phyloP scores from a whole-genome alignment of 768 basidiomycete genomes.

The Rhizopogon roseolus region DNA sequence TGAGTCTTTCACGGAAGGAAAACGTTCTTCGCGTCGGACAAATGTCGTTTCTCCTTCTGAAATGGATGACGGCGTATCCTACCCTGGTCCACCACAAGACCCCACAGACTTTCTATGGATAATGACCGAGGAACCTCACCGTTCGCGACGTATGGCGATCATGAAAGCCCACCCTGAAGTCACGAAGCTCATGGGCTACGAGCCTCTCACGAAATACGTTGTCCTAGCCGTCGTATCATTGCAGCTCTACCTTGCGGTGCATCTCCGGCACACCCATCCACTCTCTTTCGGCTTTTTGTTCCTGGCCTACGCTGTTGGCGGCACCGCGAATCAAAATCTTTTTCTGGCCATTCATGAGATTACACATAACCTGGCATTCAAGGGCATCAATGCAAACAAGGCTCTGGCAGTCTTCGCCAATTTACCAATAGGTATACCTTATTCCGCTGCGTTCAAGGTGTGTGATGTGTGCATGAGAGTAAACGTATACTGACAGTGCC shows the following conservation, averaged over 20 bases:
- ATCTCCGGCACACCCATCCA: conserved; percentile 64
- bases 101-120: conserved; percentile 91
- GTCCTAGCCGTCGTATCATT: conserved; percentile 78
- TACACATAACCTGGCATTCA: conserved; percentile 95
- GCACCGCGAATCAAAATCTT: conserved; percentile 95
- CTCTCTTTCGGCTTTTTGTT: conserved; percentile 69
- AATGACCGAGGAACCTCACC: conserved; percentile 97
- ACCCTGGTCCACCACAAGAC: conserved; percentile 60
- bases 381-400: conserved; percentile 77
- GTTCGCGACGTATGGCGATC: conserved; percentile 80
- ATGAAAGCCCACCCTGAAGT: conserved; percentile 96
- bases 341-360: conserved; percentile 99
- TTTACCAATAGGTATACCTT: conserved; percentile 90
- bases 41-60: conserved; percentile 35
- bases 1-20: conserved; percentile 61
- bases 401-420: conserved; percentile 88
- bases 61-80: conserved; percentile 35
- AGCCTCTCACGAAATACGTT: conserved; percentile 86
- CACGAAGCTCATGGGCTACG: conserved; percentile 94
- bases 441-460: conserved; percentile 93
- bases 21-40: conserved; percentile 48
- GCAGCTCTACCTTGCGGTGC: conserved; percentile 62
- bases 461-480: not conserved
- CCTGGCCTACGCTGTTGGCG: conserved; percentile 82
- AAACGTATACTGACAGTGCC: conserved; percentile 5